Evolutionary conservation across 495 filamentous ascomycete species (phyloP), one percentile per base, ranked within the genome.

Genomic region (Podospora anserina): DNA sequence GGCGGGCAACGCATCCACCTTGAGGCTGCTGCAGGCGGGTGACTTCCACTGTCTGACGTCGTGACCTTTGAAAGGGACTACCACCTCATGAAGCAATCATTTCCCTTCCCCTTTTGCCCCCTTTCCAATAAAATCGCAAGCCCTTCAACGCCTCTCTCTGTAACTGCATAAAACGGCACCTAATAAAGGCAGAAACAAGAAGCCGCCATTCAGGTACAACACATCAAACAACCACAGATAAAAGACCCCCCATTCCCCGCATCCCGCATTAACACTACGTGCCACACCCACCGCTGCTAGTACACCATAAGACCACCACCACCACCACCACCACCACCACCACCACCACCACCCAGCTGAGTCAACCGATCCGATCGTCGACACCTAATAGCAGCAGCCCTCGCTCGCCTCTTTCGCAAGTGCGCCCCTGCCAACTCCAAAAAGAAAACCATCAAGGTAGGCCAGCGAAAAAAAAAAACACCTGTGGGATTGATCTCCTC

Each of bases 231-330:
- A 5, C 7, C 13, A 49, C 39, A 49, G 6, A 49, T 49, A n/a
- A n/a, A n/a, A 20, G 39, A 23, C 30, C 30, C 34, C 56, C 57
- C 30, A 27, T 58, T 28, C 19, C 32, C 58, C 49, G 49, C n/a
- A 53, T 57, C 32, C 30, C 32, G 28, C 44, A 63, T 23, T 23
- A 58, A 63, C 64, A 64, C 64, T 64, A 56, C 68, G 44, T 68
- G 63, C 54, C 9, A 61, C 58, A 26, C 15, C 58, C 58, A 61
- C 58, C 20, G 18, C 58, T 6, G 19, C 56, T 23, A 59, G 56
- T 27, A 27, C 23, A 59, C 56, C 19, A 20, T 59, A 23, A 5
- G 5, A 18, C 18, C 19, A 59, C 56, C n/a, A 27, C 56, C 58
- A 23, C 23, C 23, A 23, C 23, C 9, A 27, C 58, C 20, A 16